phyloP scores from a whole-genome alignment of 2,329 filamentous ascomycete genomes.

The Fusarium algeriense region DNA sequence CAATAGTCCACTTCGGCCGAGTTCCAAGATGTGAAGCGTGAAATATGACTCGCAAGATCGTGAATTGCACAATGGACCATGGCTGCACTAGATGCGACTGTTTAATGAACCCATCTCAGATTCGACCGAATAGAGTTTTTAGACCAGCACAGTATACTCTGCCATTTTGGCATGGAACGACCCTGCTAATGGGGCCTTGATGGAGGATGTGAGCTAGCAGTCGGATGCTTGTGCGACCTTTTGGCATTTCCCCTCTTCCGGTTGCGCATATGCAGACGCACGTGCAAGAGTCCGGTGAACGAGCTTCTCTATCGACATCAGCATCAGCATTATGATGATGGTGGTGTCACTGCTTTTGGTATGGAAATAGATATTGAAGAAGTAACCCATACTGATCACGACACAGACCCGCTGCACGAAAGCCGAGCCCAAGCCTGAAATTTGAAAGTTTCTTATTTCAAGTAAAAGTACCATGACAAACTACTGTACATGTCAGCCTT shows the following conservation, averaged over 20 bases:
- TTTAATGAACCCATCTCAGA: slow-evolving; percentile 47
- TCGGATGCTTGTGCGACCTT: slow-evolving; percentile 37
- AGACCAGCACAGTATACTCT: slow-evolving; percentile 42
- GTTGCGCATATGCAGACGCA: slow-evolving; percentile 44
- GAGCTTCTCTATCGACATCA: slow-evolving; percentile 35
- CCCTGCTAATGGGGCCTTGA: slow-evolving; percentile 40
- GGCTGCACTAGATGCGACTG: slow-evolving; percentile 39
- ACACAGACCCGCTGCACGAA: slow-evolving; percentile 34
- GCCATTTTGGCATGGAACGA: slow-evolving; percentile 34
- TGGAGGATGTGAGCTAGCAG: slow-evolving; percentile 38
- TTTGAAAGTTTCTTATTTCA: not conserved
- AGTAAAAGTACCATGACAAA: not conserved
- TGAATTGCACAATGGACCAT: slow-evolving; percentile 37
- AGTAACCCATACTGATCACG: slow-evolving; percentile 23
- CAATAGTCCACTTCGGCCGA: slow-evolving; percentile 25
- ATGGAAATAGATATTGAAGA: slow-evolving; percentile 20
- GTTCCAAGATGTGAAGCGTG: slow-evolving; percentile 31
- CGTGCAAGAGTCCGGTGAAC: slow-evolving; percentile 36
- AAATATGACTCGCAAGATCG: slow-evolving; percentile 39
- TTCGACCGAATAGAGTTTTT: slow-evolving; percentile 42
- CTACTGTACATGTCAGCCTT: slow-evolving; percentile 16
- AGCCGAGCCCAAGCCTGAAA: slow-evolving; percentile 9
- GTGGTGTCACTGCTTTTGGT: slow-evolving; percentile 39
- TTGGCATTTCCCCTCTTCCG: slow-evolving; percentile 38
- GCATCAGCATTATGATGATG: slow-evolving; percentile 18